Base-by-base conservation (phyloP, 176 grass and related monocot genomes). In the Oryza glaberrima region DNA sequence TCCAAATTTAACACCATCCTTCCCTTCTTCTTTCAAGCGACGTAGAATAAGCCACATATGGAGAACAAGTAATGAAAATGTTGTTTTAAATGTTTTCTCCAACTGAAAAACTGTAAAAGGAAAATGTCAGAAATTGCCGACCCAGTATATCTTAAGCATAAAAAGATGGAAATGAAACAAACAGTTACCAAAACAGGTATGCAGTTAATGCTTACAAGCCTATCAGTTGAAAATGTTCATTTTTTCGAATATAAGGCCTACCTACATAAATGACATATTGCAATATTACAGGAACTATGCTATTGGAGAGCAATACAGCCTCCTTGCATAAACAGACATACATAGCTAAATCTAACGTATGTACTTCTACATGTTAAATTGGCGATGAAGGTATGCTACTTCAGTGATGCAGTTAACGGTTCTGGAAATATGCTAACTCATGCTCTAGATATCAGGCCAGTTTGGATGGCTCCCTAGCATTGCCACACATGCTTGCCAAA, bases 1-100 rank as follows among this genome's bases (percentile, higher is more conserved):
- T 61, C 96, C 96, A 74, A 99, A 99, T 52, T 99, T 81, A 79
- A 90, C 85, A 72, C 96, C 96, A 78, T 94, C 93, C 74, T 92
- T 99, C 26, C 96, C 96, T 74, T 99, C 91, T 92, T 94, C 91
- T 80, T 92, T 99, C 75, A 90, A 92, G 51, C 96, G 89, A 77
- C 86, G 89, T 69, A 99, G 90, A 74, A 99, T 73, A 60, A 99
- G 93, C 93, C 96, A 99, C 93, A 96, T 96, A 81, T 99, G 91
- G 70, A 99, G 96, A 81, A 96, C 90, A 87, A 99, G 96, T 79
- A 99, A 87, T 3, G 93, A 92, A 94, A 96, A 96, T 73, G 96
- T 99, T 72, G 96, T 99, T 85, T 96, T 99, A 84, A 99, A 99
- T 78, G 96, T 96, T 93, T 96, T 96, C 85, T 99, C 96, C 93